Base-by-base conservation (phyloP, 148 eudicot species). In the Cornus controversa region DNA sequence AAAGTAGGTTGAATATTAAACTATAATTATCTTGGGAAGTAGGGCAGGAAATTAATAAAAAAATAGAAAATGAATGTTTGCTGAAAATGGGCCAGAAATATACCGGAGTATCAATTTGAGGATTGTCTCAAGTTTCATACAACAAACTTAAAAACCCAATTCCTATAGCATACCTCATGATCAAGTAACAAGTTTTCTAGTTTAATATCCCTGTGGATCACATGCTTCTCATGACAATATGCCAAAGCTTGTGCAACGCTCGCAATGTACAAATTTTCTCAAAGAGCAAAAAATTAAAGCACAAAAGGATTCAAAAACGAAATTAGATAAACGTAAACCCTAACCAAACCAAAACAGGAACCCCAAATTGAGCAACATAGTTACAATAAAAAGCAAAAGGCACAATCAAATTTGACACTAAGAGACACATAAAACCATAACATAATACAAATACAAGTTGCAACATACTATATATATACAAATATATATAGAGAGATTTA, bases 161-260 rank as follows among this genome's bases (percentile, higher is more conserved):
- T 76, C 31, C 40, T 40, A 50, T 10, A 25, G 1, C 45, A 73
- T 86, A 95, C 99, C 99, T 91, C 92, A 54, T 93, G 97, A 84
- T 93, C 97, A 75, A 95, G 91, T 81, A 95, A 79, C 84, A 95
- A 84, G 78, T 95, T 95, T 83, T 95, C 97, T 5, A 97, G 97
- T 84, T 95, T 95, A 67, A 93, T 95, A 75, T 95, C 99, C 79
- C 97, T 88, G 82, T 95, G 99, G 83, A 95, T 93, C 75, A 91
- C 97, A 80, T 93, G 82, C 82, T 91, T 93, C 74, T 87, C 86
- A 79, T 95, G 99, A 79, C 99, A 95, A 66, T 95, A 93, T 0
- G 89, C 91, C 88, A 95, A 77, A 8, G 99, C 97, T 70, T 88
- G 90, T 0, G 97, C 77, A 79, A 93, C 85, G 84, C 96, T 93